phyloP scores from a whole-genome alignment of 2,329 filamentous ascomycete genomes.

The Botryosphaeria agaves region DNA sequence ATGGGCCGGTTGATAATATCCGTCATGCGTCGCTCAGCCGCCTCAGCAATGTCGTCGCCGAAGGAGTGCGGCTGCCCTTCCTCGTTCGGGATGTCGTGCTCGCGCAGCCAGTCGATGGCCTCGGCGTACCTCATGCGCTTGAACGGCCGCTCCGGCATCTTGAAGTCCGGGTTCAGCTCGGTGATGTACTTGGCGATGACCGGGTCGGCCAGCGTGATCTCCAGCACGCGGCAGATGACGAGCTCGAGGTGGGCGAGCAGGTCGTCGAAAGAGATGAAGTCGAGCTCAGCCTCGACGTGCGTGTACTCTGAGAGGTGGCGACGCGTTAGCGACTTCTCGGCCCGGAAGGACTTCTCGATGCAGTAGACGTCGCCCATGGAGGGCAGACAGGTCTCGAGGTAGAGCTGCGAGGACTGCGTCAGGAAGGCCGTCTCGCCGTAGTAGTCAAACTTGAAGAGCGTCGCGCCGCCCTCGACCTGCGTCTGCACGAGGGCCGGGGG shows the following conservation, averaged over 20 bases:
- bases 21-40: slow-evolving; percentile 91
- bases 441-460: slow-evolving; percentile 78
- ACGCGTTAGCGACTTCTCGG: slow-evolving; percentile 87
- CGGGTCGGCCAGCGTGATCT: slow-evolving; percentile 57
- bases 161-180: slow-evolving; percentile 81
- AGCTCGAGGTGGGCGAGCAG: slow-evolving; percentile 76
- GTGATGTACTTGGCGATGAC: slow-evolving; percentile 56
- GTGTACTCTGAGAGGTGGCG: slow-evolving; percentile 94
- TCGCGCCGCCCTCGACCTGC: slow-evolving; percentile 82
- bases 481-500: slow-evolving; percentile 89
- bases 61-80: slow-evolving; percentile 80
- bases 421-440: slow-evolving; percentile 85
- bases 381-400: slow-evolving; percentile 86
- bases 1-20: slow-evolving; percentile 92
- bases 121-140: slow-evolving; percentile 89
- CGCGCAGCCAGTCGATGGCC: slow-evolving; percentile 83
- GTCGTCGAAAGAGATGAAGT: slow-evolving; percentile 87
- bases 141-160: slow-evolving; percentile 69
- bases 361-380: slow-evolving; percentile 92
- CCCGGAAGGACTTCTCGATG: slow-evolving; percentile 96
- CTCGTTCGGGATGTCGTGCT: slow-evolving; percentile 84
- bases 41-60: slow-evolving; percentile 95
- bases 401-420: slow-evolving; percentile 92
- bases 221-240: slow-evolving; percentile 73
- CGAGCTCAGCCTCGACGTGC: slow-evolving; percentile 88